Conservation (phyloP, 2,329 filamentous ascomycete species). For the Periconia sp. region DNA sequence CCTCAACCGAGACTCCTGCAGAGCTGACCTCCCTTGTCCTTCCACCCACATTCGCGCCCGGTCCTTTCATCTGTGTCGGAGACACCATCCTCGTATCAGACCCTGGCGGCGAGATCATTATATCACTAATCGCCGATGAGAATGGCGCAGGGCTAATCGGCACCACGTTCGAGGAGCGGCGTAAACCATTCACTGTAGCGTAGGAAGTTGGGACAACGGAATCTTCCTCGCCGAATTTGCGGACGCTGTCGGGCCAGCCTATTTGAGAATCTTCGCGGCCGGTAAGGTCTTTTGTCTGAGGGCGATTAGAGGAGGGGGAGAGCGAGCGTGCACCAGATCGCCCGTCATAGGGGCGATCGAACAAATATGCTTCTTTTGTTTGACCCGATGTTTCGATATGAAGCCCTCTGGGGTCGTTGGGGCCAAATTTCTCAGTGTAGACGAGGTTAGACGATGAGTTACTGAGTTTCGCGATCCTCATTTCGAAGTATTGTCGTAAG, state of each 20-base stretch:
- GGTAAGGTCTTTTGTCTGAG: conserved; percentile 15
- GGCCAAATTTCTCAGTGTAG: neutral
- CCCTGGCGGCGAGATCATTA: neutral
- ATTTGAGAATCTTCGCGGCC: conserved; percentile 24
- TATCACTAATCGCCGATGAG: conserved; percentile 1
- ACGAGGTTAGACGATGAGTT: neutral
- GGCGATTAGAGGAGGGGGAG: conserved; percentile 2
- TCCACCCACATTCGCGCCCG: neutral
- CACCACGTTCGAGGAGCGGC: neutral
- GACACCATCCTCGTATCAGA: conserved; percentile 8
- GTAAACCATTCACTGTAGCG: neutral
- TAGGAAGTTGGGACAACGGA: neutral
- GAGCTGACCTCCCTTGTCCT: neutral
- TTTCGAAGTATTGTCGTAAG: conserved; percentile 28
- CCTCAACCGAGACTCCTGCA: neutral
- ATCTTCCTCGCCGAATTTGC: conserved; percentile 20
- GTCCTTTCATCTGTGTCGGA: neutral
- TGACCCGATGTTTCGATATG: too few relatives aligned
- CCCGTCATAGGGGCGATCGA: too few relatives aligned
- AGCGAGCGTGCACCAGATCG: neutral
- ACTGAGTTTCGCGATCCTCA: conserved; percentile 20
- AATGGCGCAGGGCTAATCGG: conserved; percentile 8
- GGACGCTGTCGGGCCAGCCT: conserved; percentile 23
- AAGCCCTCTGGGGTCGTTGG: neutral
- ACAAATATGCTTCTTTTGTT: too few relatives aligned